Evolutionary conservation across 2,329 filamentous ascomycete species (phyloP), one percentile per base, ranked within the genome.

Genomic region (Bisporella sp.): DNA sequence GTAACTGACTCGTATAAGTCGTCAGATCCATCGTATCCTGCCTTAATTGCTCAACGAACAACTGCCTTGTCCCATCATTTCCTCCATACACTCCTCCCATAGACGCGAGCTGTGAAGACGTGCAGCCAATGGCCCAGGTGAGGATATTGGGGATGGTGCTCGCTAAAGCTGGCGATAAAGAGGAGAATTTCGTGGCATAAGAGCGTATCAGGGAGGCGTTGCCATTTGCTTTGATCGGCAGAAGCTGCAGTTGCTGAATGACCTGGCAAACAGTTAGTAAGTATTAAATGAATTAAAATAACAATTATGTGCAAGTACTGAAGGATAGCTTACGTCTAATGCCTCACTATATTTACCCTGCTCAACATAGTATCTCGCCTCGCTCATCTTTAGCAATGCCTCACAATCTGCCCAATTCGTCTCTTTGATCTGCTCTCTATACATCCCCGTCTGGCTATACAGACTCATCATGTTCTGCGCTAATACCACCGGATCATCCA

Each of bases 1-100:
- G 84, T 64, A 97, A 82, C 76, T 96, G 82, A 50, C 90, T 92
- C 12, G 90, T 92, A 73, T 96, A 97, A 11, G 93, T 87, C 73
- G 93, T 96, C 62, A 96, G 70, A 69, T 97, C 92, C 68, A 90
- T 83, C 39, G 88, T 90, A 72, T 87, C 89, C 67, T 86, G 81
- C 71, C 86, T 80, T 63, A 95, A 73, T 62, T 85, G 77, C 51
- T 85, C 82, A 47, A 85, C 82, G 69, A 89, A 78, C 67, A 73
- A 71, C 65, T 71, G 75, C 64, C 77, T 74, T 57, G 76, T 85
- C 50, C 78, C 78, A 63, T 83, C 81, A 68, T 85, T 85, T 56
- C 81, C 85, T 59, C 85, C 89, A 68, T 86, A 96, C 60, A 85
- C 79, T 31, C 84, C 83, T 52, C 75, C 78, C 50, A 78, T 77